phyloP scores from a whole-genome alignment of 768 basidiomycete species.

The Boletus reticuloceps region DNA sequence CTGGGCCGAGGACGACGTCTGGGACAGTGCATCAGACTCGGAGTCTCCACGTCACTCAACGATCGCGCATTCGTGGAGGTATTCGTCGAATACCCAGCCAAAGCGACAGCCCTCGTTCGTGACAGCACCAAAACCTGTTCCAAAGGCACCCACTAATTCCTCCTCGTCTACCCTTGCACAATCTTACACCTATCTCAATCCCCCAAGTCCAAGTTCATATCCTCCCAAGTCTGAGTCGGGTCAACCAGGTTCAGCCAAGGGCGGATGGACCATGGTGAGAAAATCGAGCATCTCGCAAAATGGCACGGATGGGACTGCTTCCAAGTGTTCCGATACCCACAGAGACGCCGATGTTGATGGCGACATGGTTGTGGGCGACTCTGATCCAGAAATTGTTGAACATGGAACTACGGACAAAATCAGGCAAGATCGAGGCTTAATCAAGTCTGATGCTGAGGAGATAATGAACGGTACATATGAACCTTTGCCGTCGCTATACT shows the following conservation, averaged over 20 bases:
- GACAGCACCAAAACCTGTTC: conserved; percentile 56
- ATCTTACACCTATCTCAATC: conserved; percentile 78
- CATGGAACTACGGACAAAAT: conserved; percentile 35
- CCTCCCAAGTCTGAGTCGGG: conserved; percentile 50
- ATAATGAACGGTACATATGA: conserved; percentile 66
- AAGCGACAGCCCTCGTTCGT: conserved; percentile 29
- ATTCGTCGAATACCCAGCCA: conserved; percentile 23
- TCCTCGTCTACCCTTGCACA: conserved; percentile 71
- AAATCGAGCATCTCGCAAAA: conserved; percentile 34
- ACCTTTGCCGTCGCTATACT: conserved; percentile 11
- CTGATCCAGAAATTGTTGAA: conserved; percentile 56
- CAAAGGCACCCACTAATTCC: conserved; percentile 43
- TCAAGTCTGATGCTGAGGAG: conserved; percentile 69
- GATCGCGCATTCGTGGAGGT: conserved; percentile 44
- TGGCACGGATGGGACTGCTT: conserved; percentile 23
- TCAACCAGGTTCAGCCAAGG: conserved; percentile 43
- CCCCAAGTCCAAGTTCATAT: conserved; percentile 75
- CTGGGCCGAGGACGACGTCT: conserved; percentile 85
- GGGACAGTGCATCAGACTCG: conserved; percentile 82
- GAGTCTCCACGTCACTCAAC: conserved; percentile 63
- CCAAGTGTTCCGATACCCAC: conserved; percentile 23
- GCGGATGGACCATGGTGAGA: conserved; percentile 79
- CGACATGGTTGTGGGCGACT: conserved; percentile 75
- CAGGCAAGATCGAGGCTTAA: conserved; percentile 43
- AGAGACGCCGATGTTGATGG: conserved; percentile 68